Evolutionary conservation across 371 early-diverging fungal genomes (phyloP), one percentile per base, ranked within the genome.

Genomic region (Mortierella sp.): DNA sequence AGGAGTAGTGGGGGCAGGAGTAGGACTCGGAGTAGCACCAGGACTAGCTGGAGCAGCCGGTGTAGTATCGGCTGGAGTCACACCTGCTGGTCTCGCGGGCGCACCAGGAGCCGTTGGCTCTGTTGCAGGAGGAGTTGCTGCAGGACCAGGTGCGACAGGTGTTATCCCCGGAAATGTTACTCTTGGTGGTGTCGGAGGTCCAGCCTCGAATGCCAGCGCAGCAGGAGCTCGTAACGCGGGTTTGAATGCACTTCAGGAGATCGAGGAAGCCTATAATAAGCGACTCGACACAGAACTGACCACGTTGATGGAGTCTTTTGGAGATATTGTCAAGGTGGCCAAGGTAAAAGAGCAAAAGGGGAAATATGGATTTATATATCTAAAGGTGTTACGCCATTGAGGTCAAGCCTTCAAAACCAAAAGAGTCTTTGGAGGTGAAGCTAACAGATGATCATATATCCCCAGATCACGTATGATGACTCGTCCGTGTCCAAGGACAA

Each of bases 241-340:
- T 21, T 57, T 65, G 56, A 65, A 58, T 30, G 79, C 72, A 21
- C 66, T 77, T 0, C 73, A 77, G 28, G 79, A 86, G 70, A 82
- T 88, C 46, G 90, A 89, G 69, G 90, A 89, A 26, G 83, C 85
- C 44, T 88, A 86, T 61, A 89, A 91, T 69, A 89, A 88, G 60
- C 82, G 89, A 7, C 84, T 92, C 19, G 90, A 90, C 60, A 83
- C 82, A 37, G 89, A 90, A 64, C 72, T 90, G 7, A 77, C 82
- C 9, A 87, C 86, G 59, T 70, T 92, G 12, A 83, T 89, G 48
- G 88, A 89, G 62, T 89, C 88, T 57, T 87, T 90, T 74, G 83
- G 84, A 18, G 88, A 89, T 30, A 88, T 92, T 66, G 72, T 92
- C 64, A 85, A 86, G 59, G 84, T 89, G 11, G 87, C 90, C 44